A percentile compares a stretch with the other conserved stretches of the same genome.
These are phyloP conservation scores for Canavalia gladiata DNA, from an alignment of 306 rosid species.

Conservation along the genomic window DNA sequence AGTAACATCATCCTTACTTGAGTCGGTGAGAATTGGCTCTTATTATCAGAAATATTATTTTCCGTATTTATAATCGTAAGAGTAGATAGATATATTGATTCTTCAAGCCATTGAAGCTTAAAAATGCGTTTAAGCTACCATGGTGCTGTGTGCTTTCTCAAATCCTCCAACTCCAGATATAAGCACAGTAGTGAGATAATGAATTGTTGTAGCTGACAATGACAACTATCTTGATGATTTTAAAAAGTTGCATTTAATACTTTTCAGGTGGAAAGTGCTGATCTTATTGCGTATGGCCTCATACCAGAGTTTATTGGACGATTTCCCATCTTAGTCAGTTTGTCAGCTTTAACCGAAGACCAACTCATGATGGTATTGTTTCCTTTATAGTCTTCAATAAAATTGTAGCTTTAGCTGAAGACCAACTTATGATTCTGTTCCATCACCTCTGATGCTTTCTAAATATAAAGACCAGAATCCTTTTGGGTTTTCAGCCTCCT, in stretches of 20 bases:
- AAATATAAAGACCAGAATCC: neutral
- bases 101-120: constrained; percentile 7
- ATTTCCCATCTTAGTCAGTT: constrained; percentile 91
- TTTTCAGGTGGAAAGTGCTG: constrained; percentile 95
- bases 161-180: constrained; percentile 14
- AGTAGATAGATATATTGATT: neutral
- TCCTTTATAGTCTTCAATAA: constrained; percentile 12
- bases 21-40: constrained; percentile 67
- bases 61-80: constrained; percentile 5
- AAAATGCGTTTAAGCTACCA: constrained; percentile 17
- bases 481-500: constrained; percentile 37
- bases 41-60: constrained; percentile 3
- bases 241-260: constrained; percentile 40
- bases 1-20: constrained; percentile 88
- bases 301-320: constrained; percentile 99
- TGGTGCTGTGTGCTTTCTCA: constrained; percentile 32
- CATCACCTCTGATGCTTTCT: neutral
- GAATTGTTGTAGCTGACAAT: neutral
- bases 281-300: constrained; percentile 96
- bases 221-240: constrained; percentile 42
- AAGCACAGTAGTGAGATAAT: neutral
- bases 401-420: neutral
- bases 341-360: constrained; percentile 89
- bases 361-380: constrained; percentile 88
- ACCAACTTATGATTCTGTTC: constrained; percentile 8